Base-by-base conservation (phyloP, 2,329 filamentous ascomycete species). In the Metarhizium rileyi region DNA sequence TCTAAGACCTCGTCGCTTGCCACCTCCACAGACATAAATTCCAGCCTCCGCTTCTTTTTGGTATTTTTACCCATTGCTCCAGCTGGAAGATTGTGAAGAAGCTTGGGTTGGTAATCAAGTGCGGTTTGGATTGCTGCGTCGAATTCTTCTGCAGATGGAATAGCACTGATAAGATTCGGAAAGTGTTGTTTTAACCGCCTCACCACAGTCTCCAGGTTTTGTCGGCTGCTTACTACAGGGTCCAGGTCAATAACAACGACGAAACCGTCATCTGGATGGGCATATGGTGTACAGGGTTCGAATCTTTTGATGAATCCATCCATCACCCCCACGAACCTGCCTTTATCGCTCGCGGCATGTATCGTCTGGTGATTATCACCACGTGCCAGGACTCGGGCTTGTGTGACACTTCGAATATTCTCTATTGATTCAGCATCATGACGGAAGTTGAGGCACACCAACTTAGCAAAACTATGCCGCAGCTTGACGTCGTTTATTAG, bases 351-450 rank as follows among this genome's bases (percentile, higher is more conserved):
- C 43, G 80, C 85, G 10, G 91, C 90, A 61, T 93, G 90, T 52
- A 98, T 97, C 0, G 93, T 98, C 69, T 98, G 93, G 65, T 98
- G 93, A 61, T 97, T 97, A 66, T 98, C 90, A 14, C 93, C 93
- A 22, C 93, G 85, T 5, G 81, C 77, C 20, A 96, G 71, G 1
- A 98, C 88, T 46, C 93, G 83, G 54, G 83, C 77, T 50, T 81
- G 83, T 1, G 90, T 95, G 25, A 91, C 75, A 50, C 79, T 72
- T 42, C 87, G 80, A 53, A 97, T 87, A 28, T 79, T 73, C 46
- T 86, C 77, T 7, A 93, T 78, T 55, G 88, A 72, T 48, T 86
- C 80, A 61, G 95, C 72, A 50, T 90, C 80, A 61, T 97, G 93
- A 6, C 87, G 83, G 61, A 90, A 98, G 60, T 97, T 86, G 12